Evolutionary conservation across 768 basidiomycete species (phyloP), one percentile per base, ranked within the genome.

Genomic region (Lentinula boryana): DNA sequence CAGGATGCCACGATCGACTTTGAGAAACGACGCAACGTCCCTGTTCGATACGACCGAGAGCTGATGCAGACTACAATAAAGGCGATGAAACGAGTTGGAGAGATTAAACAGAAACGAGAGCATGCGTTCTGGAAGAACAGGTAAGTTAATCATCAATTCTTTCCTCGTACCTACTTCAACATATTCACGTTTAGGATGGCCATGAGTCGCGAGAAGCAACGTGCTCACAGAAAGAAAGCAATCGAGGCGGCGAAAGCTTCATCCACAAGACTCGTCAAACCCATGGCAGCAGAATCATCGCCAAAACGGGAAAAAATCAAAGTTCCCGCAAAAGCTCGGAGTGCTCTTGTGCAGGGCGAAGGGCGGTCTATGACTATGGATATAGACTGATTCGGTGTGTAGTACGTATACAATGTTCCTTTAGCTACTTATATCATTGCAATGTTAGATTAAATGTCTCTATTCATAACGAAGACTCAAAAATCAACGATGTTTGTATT

Each of bases 1-100:
- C 63, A 98, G 96, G 97, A 99, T 76, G 91, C 95, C 2, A 98
- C 96, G 3, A 94, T 98, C 71, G 95, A 96, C 68, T 99, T 99
- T 73, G 97, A 99, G 81, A 99, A 99, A 76, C 88, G 97, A 65
- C 85, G 97, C 74, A 98, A 99, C 71, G 87, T 97, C 16, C 97
- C 97, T 31, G 89, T 99, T 61, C 88, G 95, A 69, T 99, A 99
- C 79, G 87, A 98, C 78, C 89, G 97, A 69, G 93, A 98, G 61
- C 76, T 98, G 56, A 79, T 98, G 56, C 84, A 91, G 71, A 95
- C 91, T 2, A 98, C 97, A 9, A 81, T 98, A 73, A 90, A 91
- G 77, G 96, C 94, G 38, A 98, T 99, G 89, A 95, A 95, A 76
- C 84, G 97, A 62, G 78, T 99, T 41, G 87, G 87, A 64, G 94